phyloP scores from a whole-genome alignment of 768 basidiomycete genomes.

The Termitomyces titanicus region DNA sequence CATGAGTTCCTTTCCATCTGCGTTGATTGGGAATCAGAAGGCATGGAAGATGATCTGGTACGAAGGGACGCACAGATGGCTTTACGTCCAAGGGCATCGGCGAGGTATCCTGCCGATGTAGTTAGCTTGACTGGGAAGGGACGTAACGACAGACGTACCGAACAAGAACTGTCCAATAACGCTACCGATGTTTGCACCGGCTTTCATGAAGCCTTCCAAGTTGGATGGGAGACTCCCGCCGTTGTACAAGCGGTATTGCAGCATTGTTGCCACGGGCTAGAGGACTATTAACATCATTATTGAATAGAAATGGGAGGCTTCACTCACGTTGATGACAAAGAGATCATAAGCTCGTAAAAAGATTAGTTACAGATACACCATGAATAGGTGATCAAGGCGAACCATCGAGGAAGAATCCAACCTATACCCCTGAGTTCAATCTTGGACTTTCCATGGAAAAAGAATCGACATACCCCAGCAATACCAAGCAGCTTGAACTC shows the following conservation, averaged over 20 bases:
- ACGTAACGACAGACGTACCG: conserved; percentile 29
- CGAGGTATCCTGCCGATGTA: conserved; percentile 46
- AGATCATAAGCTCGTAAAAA: conserved; percentile 56
- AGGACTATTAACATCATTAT: background rate
- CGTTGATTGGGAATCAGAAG: background rate
- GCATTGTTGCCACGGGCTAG: conserved; percentile 64
- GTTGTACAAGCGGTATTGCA: conserved; percentile 60
- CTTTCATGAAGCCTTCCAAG: conserved; percentile 60
- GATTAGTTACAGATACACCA: background rate
- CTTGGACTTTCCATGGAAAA: background rate
- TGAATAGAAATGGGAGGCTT: background rate
- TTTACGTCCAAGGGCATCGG: conserved; percentile 67
- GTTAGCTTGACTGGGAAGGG: background rate
- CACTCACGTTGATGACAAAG: conserved; percentile 63
- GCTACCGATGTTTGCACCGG: conserved; percentile 67
- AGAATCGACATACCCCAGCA: conserved; percentile 39
- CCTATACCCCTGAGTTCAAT: conserved; percentile 27
- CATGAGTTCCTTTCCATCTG: conserved; percentile 78
- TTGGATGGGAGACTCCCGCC: conserved; percentile 47
- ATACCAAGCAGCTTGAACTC: conserved; percentile 62
- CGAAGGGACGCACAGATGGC: conserved; percentile 45
- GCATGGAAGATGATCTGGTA: too few species aligned
- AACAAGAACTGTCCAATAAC: conserved; percentile 68
- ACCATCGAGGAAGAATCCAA: conserved; percentile 75
- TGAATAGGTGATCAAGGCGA: conserved; percentile 10